A percentile compares a stretch with the other conserved stretches of the same genome.
Conservation (phyloP, 2,329 filamentous ascomycete genomes). For the Didymella arachidicola region DNA sequence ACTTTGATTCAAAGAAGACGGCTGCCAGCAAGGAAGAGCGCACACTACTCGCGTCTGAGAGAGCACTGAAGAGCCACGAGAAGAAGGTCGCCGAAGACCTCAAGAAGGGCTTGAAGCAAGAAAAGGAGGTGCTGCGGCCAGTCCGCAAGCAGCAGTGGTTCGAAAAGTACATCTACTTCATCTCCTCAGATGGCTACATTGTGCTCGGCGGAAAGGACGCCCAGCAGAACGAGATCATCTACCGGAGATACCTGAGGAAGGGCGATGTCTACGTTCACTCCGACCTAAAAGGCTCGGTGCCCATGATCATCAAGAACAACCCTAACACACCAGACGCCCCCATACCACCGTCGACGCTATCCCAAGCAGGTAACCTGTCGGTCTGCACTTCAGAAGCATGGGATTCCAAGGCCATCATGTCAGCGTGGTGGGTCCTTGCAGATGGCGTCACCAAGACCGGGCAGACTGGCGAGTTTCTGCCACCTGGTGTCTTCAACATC, state of each 20-base stretch:
- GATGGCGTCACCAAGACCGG: slow-evolving; percentile 90
- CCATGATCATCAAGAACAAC: slow-evolving; percentile 91
- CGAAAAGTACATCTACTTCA: slow-evolving; percentile 95
- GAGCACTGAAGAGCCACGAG: slow-evolving; percentile 87
- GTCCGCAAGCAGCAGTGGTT: slow-evolving; percentile 91
- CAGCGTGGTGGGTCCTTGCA: slow-evolving; percentile 92
- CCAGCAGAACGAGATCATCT: slow-evolving; percentile 91
- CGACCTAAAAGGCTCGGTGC: slow-evolving; percentile 82
- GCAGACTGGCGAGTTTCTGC: slow-evolving; percentile 79
- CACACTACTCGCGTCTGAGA: slow-evolving; percentile 80
- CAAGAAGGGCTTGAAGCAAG: slow-evolving; percentile 87
- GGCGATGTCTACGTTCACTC: slow-evolving; percentile 94
- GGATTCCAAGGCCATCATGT: slow-evolving; percentile 96
- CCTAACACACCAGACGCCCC: slow-evolving; percentile 78
- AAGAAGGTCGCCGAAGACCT: slow-evolving; percentile 86
- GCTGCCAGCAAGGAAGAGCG: slow-evolving; percentile 89
- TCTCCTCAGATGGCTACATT: slow-evolving; percentile 94
- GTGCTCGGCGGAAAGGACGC: slow-evolving; percentile 88
- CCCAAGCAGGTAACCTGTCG: slow-evolving; percentile 85
- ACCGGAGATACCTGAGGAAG: slow-evolving; percentile 82
- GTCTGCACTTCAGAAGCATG: slow-evolving; percentile 89
- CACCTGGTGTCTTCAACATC: slow-evolving; percentile 79
- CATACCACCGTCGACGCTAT: slow-evolving; percentile 88
- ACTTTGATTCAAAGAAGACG: slow-evolving; percentile 86
- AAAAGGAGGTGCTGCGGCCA: slow-evolving; percentile 85